phyloP scores from a whole-genome alignment of 139 green algal genomes.

The Chara braunii region DNA sequence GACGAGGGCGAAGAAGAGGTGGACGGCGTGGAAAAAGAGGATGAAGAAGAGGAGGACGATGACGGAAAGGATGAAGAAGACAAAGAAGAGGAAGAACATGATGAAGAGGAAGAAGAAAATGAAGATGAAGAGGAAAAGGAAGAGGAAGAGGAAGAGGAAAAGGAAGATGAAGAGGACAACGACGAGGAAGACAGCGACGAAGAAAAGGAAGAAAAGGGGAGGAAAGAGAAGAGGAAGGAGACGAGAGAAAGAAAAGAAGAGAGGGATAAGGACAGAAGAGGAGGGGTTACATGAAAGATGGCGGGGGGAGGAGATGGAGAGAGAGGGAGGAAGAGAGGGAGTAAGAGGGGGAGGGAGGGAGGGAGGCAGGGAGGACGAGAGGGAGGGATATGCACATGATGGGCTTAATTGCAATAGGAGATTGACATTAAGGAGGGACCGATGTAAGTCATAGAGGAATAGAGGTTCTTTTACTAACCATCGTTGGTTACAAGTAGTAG shows the following conservation, averaged over 20 bases:
- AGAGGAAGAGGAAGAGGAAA: not conserved
- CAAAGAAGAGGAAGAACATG: not conserved
- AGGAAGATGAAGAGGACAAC: not conserved
- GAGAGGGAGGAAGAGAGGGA: not conserved
- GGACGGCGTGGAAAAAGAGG: no score
- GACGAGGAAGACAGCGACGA: not conserved
- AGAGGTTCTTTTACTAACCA: no score
- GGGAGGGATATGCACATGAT: not conserved
- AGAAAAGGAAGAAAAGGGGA: not conserved
- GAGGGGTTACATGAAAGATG: not conserved
- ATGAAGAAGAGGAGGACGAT: not conserved
- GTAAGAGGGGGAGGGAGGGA: not conserved
- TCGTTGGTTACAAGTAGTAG: slow-evolving; percentile 96
- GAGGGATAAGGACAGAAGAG: not conserved
- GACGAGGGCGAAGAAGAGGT: no score
- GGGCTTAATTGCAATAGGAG: no score
- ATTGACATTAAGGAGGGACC: no score
- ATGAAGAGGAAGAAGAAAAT: not conserved
- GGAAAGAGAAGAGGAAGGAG: no score
- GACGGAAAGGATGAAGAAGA: not conserved
- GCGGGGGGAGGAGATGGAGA: not conserved
- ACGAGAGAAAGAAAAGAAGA: not conserved
- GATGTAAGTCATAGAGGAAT: no score
- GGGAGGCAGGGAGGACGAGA: not conserved
- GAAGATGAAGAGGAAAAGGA: not conserved